These are phyloP conservation scores for Globisporangium alternatum DNA, from an alignment of 352 stramenopile genomes.

Conservation along the genomic window DNA sequence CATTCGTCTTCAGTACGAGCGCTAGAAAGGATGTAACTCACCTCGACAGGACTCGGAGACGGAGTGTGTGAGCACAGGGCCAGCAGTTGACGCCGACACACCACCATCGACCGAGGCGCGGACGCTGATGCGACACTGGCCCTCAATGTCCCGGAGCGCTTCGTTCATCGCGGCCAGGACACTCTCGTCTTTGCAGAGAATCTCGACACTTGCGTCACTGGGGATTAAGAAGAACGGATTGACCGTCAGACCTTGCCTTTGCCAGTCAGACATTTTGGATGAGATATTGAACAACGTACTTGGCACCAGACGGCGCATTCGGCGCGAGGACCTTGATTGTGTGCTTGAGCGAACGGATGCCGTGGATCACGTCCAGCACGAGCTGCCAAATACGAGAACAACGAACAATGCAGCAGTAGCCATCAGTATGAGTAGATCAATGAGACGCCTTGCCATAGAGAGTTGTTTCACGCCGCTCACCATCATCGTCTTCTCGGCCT, in stretches of 20 bases:
- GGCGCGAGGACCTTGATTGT: constrained; percentile 71
- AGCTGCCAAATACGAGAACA: constrained; percentile 27
- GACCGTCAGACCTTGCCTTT: not conserved
- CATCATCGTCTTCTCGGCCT: constrained; percentile 88
- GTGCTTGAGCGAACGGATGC: constrained; percentile 91
- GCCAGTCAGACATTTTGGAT: not conserved
- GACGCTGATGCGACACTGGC: constrained; percentile 37
- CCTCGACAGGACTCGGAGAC: constrained; percentile 54
- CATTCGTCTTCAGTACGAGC: not conserved
- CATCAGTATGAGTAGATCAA: not conserved
- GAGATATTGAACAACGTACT: constrained; percentile 15
- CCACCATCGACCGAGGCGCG: constrained; percentile 16
- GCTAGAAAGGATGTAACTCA: constrained; percentile 13
- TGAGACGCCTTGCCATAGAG: not conserved
- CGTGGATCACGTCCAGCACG: constrained; percentile 89
- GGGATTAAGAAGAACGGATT: not conserved
- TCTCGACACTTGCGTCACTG: constrained; percentile 20
- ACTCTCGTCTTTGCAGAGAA: constrained; percentile 32
- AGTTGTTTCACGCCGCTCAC: constrained; percentile 19
- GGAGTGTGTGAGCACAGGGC: constrained; percentile 42
- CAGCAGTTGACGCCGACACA: constrained; percentile 3
- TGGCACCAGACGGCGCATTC: constrained; percentile 27
- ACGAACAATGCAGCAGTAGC: not conserved
- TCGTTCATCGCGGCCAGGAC: constrained; percentile 33
- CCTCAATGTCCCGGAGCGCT: constrained; percentile 40